Base-by-base conservation (phyloP, 2,329 filamentous ascomycete species). In the Cordyceps pruinosa region DNA sequence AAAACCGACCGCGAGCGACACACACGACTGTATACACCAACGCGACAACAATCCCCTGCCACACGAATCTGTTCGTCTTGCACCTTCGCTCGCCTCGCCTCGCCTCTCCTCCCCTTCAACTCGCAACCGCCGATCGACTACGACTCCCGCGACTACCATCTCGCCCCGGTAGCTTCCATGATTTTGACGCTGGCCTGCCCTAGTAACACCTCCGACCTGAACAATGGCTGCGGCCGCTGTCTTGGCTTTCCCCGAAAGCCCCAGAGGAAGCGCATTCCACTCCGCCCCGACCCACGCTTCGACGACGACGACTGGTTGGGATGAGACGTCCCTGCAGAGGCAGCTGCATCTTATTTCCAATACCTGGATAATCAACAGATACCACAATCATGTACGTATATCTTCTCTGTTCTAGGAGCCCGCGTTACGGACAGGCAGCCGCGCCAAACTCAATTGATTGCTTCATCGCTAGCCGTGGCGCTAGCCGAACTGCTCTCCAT, bases 201-300 rank as follows among this genome's bases (percentile, higher is more conserved):
- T 65, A 66, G 67, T 64, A 75, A 70, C 70, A 77, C 73, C 69
- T 73, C 70, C 65, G 70, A 73, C 70, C 73, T 69, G 69, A 76
- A 79, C 66, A 69, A 83, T 83, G 80, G 79, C 80, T 70, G 71
- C 77, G 69, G 74, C 73, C 72, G 72, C 73, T 64, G 72, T 80
- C 72, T 66, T 75, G 69, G 68, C 69, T 61, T 72, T 70, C 63
- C 72, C 68, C 69, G 72, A 68, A 68, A 69, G 66, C 69, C 75
- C 70, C 72, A 70, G 66, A 71, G 71, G 65, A 73, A 72, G 66
- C 68, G 69, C 60, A 64, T 70, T 66, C 73, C 71, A 69, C 61
- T 73, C 63, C 66, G 64, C 63, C 65, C 66, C 67, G 62, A 68
- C 61, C 65, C 69, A 47, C 60, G 65, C 59, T 67, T 70, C 63